Percentiles rank a stretch among this genome's conserved stretches.
Evolutionary conservation across 176 grass and related monocot genomes (phyloP).

Genomic region (Oryza glaberrima): DNA sequence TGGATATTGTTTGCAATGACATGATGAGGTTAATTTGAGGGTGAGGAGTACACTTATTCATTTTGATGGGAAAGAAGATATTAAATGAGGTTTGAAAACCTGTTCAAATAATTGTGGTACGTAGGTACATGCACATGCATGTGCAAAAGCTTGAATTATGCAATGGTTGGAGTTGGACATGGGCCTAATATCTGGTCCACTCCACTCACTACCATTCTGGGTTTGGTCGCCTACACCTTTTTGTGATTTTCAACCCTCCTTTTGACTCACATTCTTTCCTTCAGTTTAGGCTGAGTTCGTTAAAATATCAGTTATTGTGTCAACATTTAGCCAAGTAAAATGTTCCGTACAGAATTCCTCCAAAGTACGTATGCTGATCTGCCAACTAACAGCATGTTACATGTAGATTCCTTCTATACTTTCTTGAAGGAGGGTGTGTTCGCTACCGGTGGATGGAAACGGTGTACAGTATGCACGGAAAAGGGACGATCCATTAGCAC

Average conservation of each 20-base stretch:
- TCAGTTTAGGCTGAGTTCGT: slow-evolving; percentile 16
- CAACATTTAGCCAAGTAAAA: slow-evolving; percentile 1
- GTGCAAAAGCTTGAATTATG: not conserved
- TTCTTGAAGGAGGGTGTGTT: not conserved
- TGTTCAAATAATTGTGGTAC: not conserved
- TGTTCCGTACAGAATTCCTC: not conserved
- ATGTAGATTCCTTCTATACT: not conserved
- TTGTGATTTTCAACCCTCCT: slow-evolving; percentile 27
- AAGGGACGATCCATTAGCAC: too few species aligned
- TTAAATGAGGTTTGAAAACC: not conserved
- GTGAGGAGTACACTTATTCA: not conserved
- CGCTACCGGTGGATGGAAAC: too few species aligned
- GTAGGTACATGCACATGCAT: not conserved
- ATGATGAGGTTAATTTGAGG: not conserved
- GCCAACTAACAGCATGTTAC: not conserved
- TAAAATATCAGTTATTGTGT: slow-evolving; percentile 1
- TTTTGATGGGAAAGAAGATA: not conserved
- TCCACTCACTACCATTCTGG: not conserved
- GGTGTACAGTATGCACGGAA: too few species aligned
- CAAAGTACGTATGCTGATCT: not conserved
- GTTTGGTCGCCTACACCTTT: slow-evolving; percentile 14
- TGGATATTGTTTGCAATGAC: not conserved
- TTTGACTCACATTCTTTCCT: not conserved
- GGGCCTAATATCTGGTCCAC: slow-evolving; percentile 61
- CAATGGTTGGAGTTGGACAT: slow-evolving; percentile 35